phyloP scores from a whole-genome alignment of 257 asterid species.

The Mitragyna speciosa region DNA sequence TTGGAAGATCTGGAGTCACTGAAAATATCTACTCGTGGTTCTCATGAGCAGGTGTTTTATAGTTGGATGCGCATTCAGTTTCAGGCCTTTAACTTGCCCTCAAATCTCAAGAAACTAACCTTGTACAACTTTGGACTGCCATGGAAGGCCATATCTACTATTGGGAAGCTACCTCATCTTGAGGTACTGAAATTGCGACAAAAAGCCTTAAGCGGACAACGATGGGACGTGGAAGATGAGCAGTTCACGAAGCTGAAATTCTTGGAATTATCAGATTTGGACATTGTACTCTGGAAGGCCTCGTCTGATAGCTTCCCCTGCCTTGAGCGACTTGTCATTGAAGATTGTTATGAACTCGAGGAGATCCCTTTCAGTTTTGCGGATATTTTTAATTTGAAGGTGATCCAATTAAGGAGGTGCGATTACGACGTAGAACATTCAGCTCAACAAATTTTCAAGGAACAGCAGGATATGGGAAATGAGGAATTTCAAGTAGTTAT shows the following conservation, averaged over 20 bases:
- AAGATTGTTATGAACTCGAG: neutral
- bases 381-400: neutral
- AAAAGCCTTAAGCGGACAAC: neutral
- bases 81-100: neutral
- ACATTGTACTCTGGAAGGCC: constrained; percentile 7
- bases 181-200: constrained; percentile 3
- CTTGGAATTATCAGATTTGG: neutral
- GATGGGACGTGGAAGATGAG: constrained; percentile 1
- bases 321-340: constrained; percentile 3
- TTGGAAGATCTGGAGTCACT: neutral
- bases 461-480: neutral
- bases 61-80: neutral
- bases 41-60: neutral
- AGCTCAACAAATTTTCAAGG: neutral
- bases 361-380: neutral
- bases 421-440: neutral
- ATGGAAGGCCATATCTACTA: constrained; percentile 5
- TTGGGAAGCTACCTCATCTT: neutral
- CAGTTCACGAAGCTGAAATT: neutral
- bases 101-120: constrained; percentile 6
- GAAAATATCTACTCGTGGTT: neutral
- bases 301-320: neutral
- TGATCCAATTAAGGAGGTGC: neutral
- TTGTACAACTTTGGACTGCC: neutral
- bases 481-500: no score